Conservation (phyloP, 2,329 filamentous ascomycete genomes). For the Ascosphaera aggregata region DNA sequence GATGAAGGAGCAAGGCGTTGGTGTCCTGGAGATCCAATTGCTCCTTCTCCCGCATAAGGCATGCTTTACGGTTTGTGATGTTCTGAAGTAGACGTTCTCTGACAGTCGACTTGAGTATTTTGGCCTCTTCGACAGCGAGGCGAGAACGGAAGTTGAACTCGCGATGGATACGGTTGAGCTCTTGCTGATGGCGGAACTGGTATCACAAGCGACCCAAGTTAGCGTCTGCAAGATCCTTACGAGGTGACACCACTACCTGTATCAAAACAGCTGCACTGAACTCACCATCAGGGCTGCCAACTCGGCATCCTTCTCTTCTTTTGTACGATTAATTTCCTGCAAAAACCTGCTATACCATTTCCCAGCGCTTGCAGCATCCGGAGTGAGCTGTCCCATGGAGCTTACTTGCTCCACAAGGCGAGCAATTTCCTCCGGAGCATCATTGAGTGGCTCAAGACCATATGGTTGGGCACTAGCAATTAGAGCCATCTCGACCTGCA, state of each 20-base stretch:
- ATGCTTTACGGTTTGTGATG: conserved; percentile 31
- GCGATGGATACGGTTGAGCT: conserved; percentile 30
- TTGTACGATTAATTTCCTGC: conserved; percentile 62
- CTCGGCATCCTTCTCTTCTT: conserved; percentile 70
- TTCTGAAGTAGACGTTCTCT: conserved; percentile 36
- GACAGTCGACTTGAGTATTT: conserved; percentile 32
- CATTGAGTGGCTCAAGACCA: conserved; percentile 41
- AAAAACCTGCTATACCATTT: conserved; percentile 70
- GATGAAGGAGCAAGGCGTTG: conserved; percentile 39
- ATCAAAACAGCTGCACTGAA: conserved; percentile 4
- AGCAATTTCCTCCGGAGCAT: conserved; percentile 40
- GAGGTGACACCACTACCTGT: background rate
- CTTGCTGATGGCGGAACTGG: conserved; percentile 27
- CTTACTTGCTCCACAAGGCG: conserved; percentile 35
- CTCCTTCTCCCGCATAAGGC: conserved; percentile 40
- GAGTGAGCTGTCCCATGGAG: conserved; percentile 37
- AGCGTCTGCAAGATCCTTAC: background rate
- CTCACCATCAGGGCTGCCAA: conserved; percentile 60
- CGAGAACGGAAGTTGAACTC: conserved; percentile 35
- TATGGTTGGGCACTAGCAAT: conserved; percentile 74
- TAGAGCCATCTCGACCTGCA: conserved; percentile 76
- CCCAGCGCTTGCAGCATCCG: conserved; percentile 47
- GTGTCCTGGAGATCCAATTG: conserved; percentile 43
- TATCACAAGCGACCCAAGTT: too few relatives aligned
- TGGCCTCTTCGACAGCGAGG: conserved; percentile 39